Conservation (phyloP, 176 grass and related monocot species). For the Metroxylon sagu region DNA sequence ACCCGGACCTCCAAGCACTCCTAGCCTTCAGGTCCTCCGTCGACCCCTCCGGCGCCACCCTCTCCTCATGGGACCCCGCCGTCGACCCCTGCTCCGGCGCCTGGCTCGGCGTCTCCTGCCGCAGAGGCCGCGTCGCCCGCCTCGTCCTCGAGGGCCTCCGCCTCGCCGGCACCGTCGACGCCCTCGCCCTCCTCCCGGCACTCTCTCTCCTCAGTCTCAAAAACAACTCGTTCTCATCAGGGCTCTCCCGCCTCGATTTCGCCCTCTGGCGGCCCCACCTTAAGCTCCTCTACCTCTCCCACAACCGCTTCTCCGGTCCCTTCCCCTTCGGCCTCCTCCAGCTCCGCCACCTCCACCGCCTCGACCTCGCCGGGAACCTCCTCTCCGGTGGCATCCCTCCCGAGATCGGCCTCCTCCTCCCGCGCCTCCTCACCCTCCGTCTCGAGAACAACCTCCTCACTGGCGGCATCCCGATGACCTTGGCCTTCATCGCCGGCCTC, state of each 20-base stretch:
- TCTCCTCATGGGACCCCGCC: constrained; percentile 44
- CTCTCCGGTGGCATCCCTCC: constrained; percentile 41
- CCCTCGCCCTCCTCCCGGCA: constrained; percentile 30
- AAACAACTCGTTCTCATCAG: constrained; percentile 62
- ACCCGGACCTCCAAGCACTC: constrained; percentile 37
- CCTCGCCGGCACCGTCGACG: constrained; percentile 42
- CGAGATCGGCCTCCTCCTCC: constrained; percentile 53
- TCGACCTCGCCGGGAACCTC: constrained; percentile 59
- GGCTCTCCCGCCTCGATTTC: constrained; percentile 41
- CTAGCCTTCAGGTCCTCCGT: constrained; percentile 66
- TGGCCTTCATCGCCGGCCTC: constrained; percentile 30
- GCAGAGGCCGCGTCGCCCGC: constrained; percentile 26
- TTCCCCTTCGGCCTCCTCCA: constrained; percentile 52
- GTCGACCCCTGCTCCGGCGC: constrained; percentile 44
- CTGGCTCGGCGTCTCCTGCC: constrained; percentile 68
- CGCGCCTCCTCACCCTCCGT: constrained; percentile 49
- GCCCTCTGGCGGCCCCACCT: constrained; percentile 52
- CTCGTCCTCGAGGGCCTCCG: constrained; percentile 57
- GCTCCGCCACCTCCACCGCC: constrained; percentile 66
- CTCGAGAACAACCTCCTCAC: constrained; percentile 45
- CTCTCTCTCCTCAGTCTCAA: constrained; percentile 77
- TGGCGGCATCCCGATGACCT: constrained; percentile 43
- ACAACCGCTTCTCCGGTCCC: constrained; percentile 60
- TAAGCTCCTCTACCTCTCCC: constrained; percentile 83
- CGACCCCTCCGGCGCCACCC: constrained; percentile 14